Conservation (phyloP, 371 early-diverging fungal species). For the Basidiobolus meristosporus region DNA sequence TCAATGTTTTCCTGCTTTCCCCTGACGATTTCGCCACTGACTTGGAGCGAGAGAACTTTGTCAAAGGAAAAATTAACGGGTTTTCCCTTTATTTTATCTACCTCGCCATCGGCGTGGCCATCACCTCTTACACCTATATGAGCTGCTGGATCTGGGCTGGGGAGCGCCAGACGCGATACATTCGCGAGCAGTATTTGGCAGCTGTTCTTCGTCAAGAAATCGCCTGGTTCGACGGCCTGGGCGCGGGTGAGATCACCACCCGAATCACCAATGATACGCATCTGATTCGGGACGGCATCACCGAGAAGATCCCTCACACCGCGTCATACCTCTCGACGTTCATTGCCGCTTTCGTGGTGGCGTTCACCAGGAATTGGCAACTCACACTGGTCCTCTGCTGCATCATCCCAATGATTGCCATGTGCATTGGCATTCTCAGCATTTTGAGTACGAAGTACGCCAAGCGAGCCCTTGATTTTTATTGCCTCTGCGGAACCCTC, state of each 20-base stretch:
- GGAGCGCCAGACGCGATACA: constrained; percentile 16
- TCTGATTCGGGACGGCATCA: constrained; percentile 67
- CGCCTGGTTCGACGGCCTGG: constrained; percentile 71
- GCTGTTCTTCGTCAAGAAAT: constrained; percentile 78
- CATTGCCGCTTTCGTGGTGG: constrained; percentile 69
- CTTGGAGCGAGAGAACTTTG: too few relatives aligned
- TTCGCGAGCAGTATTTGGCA: constrained; percentile 45
- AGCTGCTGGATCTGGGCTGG: constrained; percentile 11
- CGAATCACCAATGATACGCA: constrained; percentile 63
- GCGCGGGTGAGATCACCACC: constrained; percentile 42
- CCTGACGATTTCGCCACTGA: neutral
- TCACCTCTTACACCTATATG: constrained; percentile 11
- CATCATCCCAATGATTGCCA: constrained; percentile 7
- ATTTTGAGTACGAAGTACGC: constrained; percentile 32
- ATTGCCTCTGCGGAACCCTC: constrained; percentile 41
- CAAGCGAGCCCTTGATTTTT: constrained; percentile 16
- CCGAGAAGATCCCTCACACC: constrained; percentile 67
- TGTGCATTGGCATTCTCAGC: constrained; percentile 27
- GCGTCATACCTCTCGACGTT: constrained; percentile 49
- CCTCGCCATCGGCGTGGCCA: constrained; percentile 30
- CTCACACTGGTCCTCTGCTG: constrained; percentile 53
- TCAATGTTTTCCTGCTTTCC: constrained; percentile 7
- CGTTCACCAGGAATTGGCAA: constrained; percentile 71
- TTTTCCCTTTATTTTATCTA: constrained; percentile 37
- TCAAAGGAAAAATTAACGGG: neutral